Base-by-base conservation (phyloP, 2,329 filamentous ascomycete species). In the Sclerotinia trifoliorum region DNA sequence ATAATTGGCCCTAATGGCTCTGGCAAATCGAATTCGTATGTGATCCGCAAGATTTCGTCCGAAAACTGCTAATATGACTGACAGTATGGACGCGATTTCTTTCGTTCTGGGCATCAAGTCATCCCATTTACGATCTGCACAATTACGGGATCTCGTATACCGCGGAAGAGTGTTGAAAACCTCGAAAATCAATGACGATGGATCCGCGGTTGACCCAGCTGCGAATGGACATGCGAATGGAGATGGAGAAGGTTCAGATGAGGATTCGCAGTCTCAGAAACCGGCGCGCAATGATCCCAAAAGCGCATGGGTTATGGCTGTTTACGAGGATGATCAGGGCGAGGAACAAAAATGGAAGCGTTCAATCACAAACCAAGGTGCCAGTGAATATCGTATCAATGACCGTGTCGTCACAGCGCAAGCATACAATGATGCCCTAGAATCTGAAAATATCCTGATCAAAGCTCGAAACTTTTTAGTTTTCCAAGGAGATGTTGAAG, bases 1-100 rank as follows among this genome's bases (percentile, higher is more conserved):
- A 97, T 99, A 77, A 98, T 99, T 77, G 95, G 96, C 7, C 95
- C 95, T 78, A 99, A 99, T 94, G 95, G 95, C 83, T 98, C 95
- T 48, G 95, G 95, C 73, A 99, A 99, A 81, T 99, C 95, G 26
- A 99, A 99, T 80, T 97, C 94, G 92, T 94, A 81, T 78, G 92
- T 94, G 63, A 35, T 48, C 80, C 77, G 49, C 42, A 67, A 72
- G 57, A 72, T 21, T 57, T 54, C 48, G 58, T 58, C 52, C 39
- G 58, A 32, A 48, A 35, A 69, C 68, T 58, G 72, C 75, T 77
- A 65, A 79, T 32, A 70, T 29, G 52, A n/a, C 4, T 49, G 17
- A 29, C 76, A 96, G 92, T 70, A 99, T 99, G 95, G 95, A 99
- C 79, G 95, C 95, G 74, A 99, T 99, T 75, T 99, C 95, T 73